phyloP scores from a whole-genome alignment of 306 rosid species.

The Glycine tomentella region DNA sequence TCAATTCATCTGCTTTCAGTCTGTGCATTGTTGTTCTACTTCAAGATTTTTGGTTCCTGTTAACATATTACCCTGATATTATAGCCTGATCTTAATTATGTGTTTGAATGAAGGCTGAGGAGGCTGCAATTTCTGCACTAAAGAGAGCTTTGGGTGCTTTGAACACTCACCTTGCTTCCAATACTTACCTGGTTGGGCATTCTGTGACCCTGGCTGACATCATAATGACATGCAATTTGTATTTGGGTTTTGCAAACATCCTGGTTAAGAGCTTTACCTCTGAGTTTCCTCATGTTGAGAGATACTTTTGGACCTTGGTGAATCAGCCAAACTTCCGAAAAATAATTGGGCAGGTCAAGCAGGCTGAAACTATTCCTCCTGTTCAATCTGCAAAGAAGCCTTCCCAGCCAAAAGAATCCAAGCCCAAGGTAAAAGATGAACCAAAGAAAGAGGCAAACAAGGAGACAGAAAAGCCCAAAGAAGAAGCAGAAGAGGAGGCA shows the following conservation, averaged over 20 bases:
- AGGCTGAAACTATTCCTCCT: conserved; percentile 60
- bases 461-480: conserved; percentile 54
- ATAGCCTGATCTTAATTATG: neutral
- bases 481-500: conserved; percentile 62
- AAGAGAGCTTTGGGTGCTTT: conserved; percentile 70
- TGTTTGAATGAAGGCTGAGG: conserved; percentile 69
- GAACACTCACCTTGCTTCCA: conserved; percentile 73
- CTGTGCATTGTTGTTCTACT: neutral
- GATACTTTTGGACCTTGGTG: conserved; percentile 96
- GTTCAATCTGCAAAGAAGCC: conserved; percentile 74
- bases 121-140: conserved; percentile 60
- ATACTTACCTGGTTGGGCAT: conserved; percentile 83
- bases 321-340: conserved; percentile 86
- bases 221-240: conserved; percentile 59
- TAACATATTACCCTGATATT: neutral
- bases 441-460: conserved; percentile 53
- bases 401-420: conserved; percentile 68
- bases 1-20: neutral
- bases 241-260: conserved; percentile 51
- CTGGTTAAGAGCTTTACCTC: conserved; percentile 77
- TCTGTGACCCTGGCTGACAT: conserved; percentile 89
- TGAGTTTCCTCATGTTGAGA: conserved; percentile 86
- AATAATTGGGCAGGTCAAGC: conserved; percentile 76
- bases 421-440: conserved; percentile 69
- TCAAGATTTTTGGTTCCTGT: neutral